Evolutionary conservation across 2,329 filamentous ascomycete species (phyloP), one percentile per base, ranked within the genome.

Genomic region (Alternaria gansuensis): DNA sequence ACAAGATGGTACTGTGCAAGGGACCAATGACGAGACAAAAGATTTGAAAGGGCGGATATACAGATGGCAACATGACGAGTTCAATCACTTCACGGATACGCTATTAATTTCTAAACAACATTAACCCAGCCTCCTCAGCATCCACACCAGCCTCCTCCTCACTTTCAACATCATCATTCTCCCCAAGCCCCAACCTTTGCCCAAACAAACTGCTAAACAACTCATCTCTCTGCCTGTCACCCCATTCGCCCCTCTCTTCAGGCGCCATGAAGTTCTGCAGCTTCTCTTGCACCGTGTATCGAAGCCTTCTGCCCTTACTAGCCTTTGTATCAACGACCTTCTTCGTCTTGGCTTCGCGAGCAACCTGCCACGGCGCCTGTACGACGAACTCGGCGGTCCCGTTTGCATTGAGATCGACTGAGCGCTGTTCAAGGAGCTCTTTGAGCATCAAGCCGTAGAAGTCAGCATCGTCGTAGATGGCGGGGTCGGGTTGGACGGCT

Each of bases 201-300:
- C 82, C 82, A 65, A 84, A 82, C 66, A 84, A 64, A 62, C 82
- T 82, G 5, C 78, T 77, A 67, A 84, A 84, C 60, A 84, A 68
- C 64, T 84, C 82, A 63, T 95, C 91, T 59, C 92, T 87, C 54
- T 93, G 92, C 59, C 87, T 85, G 66, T 90, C 87, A 62, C 91
- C 90, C 95, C 95, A 99, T 14, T 77, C 79, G 3, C 90, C 84
- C 52, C 91, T 83, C 75, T 96, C 91, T 76, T 97, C 92, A 0
- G 93, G 89, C 10, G 93, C 93, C 93, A 97, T 97, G 74, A 98
- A 98, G 77, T 97, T 97, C 80, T 97, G 92, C 72, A 99, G 79
- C 82, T 98, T 98, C 81, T 98, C 94, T 74, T 98, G 93, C 44
- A 97, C 92, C 14, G 91, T 95, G 79, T 94, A 99, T 37, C 92